These are phyloP conservation scores for Suillus decipiens DNA, from an alignment of 768 basidiomycete genomes.

Conservation along the genomic window DNA sequence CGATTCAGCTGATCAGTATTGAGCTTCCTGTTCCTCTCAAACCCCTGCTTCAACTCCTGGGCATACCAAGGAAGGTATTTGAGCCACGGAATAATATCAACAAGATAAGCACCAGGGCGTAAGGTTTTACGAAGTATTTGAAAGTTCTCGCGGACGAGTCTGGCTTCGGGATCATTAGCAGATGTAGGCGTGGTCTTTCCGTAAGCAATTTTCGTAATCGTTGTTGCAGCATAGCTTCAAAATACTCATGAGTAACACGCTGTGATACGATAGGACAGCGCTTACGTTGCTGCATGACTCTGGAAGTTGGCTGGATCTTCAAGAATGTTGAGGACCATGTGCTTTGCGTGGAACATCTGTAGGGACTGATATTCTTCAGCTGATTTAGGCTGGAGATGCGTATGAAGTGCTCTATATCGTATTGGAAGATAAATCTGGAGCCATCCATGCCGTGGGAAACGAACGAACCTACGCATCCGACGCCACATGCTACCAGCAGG, in stretches of 20 bases:
- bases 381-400: conserved; percentile 1
- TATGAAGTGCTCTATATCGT: background rate
- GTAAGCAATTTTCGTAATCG: background rate
- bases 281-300: background rate
- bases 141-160: background rate
- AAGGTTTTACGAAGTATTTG: background rate
- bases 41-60: background rate
- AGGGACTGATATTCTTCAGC: background rate
- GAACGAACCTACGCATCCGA: conserved; percentile 1
- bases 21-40: background rate
- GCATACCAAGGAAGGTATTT: conserved; percentile 2
- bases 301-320: background rate
- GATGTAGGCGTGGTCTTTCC: background rate
- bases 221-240: background rate
- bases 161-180: background rate
- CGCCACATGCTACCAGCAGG: conserved; percentile 1
- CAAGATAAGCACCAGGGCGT: background rate
- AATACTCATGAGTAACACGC: background rate
- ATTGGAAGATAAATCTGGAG: background rate
- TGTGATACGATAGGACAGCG: background rate
- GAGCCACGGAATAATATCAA: background rate
- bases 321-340: background rate
- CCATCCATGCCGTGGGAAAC: background rate
- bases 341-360: background rate
- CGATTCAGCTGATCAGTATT: background rate